phyloP scores from a whole-genome alignment of 768 basidiomycete species.

The Antrodiella citrinella region DNA sequence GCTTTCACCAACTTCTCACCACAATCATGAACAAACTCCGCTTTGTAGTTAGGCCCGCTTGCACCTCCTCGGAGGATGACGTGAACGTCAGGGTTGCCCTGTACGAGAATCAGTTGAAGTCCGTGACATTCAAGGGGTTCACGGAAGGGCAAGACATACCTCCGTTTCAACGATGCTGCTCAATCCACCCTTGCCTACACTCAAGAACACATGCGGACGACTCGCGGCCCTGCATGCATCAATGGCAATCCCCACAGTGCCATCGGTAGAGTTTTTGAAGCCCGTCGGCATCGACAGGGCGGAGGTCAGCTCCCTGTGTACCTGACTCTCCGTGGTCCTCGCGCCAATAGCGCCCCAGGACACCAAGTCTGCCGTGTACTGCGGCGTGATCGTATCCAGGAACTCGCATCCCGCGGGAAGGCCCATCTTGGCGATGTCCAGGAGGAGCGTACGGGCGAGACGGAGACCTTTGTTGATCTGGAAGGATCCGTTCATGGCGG shows the following conservation, averaged over 20 bases:
- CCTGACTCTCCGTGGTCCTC: slow-evolving; percentile 87
- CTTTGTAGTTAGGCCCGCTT: slow-evolving; percentile 82
- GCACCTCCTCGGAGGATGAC: slow-evolving; percentile 90
- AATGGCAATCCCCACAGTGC: slow-evolving; percentile 82
- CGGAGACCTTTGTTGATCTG: slow-evolving; percentile 96
- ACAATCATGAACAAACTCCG: slow-evolving; percentile 71
- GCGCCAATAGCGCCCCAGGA: slow-evolving; percentile 97
- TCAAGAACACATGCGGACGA: slow-evolving; percentile 89
- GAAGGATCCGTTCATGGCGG: slow-evolving; percentile 87
- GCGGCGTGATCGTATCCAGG: slow-evolving; percentile 67
- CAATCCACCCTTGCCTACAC: slow-evolving; percentile 93
- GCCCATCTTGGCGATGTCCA: slow-evolving; percentile 86
- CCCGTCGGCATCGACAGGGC: slow-evolving; percentile 94
- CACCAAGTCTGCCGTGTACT: slow-evolving; percentile 90
- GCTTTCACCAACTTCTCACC: slow-evolving; percentile 73
- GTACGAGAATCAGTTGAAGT: neutral
- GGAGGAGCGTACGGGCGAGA: slow-evolving; percentile 75
- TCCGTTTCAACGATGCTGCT: slow-evolving; percentile 94
- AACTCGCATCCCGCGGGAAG: slow-evolving; percentile 97
- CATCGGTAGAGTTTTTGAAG: slow-evolving; percentile 98
- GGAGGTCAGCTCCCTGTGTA: slow-evolving; percentile 82
- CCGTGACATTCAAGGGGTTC: neutral
- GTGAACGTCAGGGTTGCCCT: slow-evolving; percentile 91
- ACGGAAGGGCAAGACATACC: slow-evolving; percentile 32
- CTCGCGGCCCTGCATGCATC: slow-evolving; percentile 93